Evolutionary conservation across 495 filamentous ascomycete genomes (phyloP), one percentile per base, ranked within the genome.

Genomic region (Podospora appendiculata): DNA sequence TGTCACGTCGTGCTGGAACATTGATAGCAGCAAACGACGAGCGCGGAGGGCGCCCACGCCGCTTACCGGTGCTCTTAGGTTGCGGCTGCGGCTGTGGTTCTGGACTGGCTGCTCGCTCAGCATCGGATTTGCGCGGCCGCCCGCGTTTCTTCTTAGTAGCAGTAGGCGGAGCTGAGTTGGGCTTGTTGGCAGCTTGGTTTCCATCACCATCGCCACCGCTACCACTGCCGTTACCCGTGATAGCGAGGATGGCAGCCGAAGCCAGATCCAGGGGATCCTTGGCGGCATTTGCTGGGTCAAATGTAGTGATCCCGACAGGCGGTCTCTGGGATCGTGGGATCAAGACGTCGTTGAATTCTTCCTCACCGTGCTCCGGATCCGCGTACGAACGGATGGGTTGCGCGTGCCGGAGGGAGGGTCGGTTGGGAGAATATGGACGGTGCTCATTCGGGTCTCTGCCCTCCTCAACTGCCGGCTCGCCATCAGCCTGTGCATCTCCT

Each of bases 361-460:
- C 66, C 35, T 59, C 61, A 13, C 58, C 57, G 16, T 70, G 59
- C n/a, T 70, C 68, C 4, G 61, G 58, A 17, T 70, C 66, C 6
- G 64, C 44, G 42, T 76, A 77, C 16, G 71, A 72, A 8, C 56
- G 50, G 47, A 62, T 70, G 19, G 74, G 73, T 44, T 69, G 70
- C 33, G 74, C 72, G 48, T 74, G 73, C 32, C 74, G 67, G 16
- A 77, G 62, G 25, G 62, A 56, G 34, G 73, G 71, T 2, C 57
- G 46, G 32, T 71, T 70, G 2, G 61, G 51, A 8, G 58, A 68
- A 55, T 51, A 70, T 8, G 38, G 57, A 14, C 44, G 58, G 32
- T 50, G 57, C 46, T 51, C 50, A 39, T 32, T 19, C 16, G 34
- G 42, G 17, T 54, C 53, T 34, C 51, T 54, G 44, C 44, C 46